Conservation (phyloP, 2,329 filamentous ascomycete genomes). For the Apiospora phragmitis region DNA sequence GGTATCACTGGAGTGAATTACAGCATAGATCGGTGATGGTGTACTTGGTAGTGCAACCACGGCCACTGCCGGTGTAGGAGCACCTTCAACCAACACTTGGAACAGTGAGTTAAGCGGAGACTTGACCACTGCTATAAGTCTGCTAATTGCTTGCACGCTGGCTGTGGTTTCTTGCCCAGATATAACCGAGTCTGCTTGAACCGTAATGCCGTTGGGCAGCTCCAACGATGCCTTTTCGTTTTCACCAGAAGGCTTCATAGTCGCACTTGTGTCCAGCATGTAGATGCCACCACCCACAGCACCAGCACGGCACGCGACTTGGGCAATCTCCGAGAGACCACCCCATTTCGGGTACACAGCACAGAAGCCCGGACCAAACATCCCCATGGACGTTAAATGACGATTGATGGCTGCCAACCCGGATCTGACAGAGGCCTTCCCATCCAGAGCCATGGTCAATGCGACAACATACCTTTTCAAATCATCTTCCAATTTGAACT, state of each 20-base stretch:
- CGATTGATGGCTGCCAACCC: constrained; percentile 74
- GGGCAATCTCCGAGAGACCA: constrained; percentile 81
- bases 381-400: constrained; percentile 82
- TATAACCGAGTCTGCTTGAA: constrained; percentile 58
- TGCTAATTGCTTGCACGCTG: constrained; percentile 45
- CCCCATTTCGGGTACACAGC: constrained; percentile 93
- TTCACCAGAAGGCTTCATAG: constrained; percentile 31
- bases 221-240: constrained; percentile 40
- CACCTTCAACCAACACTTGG: constrained; percentile 69
- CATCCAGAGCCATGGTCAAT: constrained; percentile 72
- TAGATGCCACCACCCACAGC: constrained; percentile 92
- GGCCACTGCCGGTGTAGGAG: constrained; percentile 72
- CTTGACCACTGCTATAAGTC: constrained; percentile 69
- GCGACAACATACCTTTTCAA: constrained; percentile 65
- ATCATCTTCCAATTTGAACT: constrained; percentile 68
- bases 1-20: constrained; percentile 84
- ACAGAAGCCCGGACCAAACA: constrained; percentile 86
- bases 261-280: constrained; percentile 73
- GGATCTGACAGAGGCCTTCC: constrained; percentile 60
- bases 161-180: constrained; percentile 35
- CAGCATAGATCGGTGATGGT: constrained; percentile 51
- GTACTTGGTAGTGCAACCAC: constrained; percentile 65
- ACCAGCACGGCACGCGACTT: constrained; percentile 86
- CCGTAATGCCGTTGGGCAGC: constrained; percentile 57
- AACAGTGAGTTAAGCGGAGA: constrained; percentile 69